Base-by-base conservation (phyloP, 148 eudicot genomes). In the Chenopodium suecicum region DNA sequence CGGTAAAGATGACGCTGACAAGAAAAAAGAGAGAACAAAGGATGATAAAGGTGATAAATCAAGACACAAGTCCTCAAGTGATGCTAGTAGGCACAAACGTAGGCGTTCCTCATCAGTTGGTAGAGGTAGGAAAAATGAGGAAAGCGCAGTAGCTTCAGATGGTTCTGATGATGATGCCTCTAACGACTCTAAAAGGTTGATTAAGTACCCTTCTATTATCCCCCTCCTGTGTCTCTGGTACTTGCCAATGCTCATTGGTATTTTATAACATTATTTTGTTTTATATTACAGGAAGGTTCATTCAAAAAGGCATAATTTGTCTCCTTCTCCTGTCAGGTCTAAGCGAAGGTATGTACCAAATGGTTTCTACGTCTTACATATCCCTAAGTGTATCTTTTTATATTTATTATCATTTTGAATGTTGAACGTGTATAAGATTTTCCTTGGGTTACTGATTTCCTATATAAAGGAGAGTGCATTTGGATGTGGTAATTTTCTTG, bases 281-380 rank as follows among this genome's bases (percentile, higher is more conserved):
- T 29, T 72, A 70, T 82, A 70, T 41, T 78, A 83, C 95, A 96
- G 99, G 92, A 94, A 89, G 86, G 58, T 29, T 73, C 89, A 80
- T 73, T 80, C 88, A 65, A 90, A 82, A 85, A 86, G 86, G 78
- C 90, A 82, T 20, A 83, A 82, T 80, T 85, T 79, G 82, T 94
- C 99, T 70, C 93, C 98, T 47, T 96, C 98, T 65, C 97, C 98
- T 70, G 87, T 78, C 82, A 90, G 94, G 86, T 88, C 94, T 70
- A 90, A 87, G 89, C 88, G 84, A 92, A 94, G 99, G 99, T 96
- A 89, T 78, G 83, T 82, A 63, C 50, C 12, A 7, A 71, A 23
- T 58, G 46, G 19, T 16, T 37, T 71, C 29, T 4, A 25, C 48
- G 27, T 76, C 54, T 37, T 14, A 23, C 13, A 16, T 27, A n/a